These are phyloP conservation scores for Yamadazyma epiphylla DNA, from an alignment of 1,139 yeast species.

Conservation along the genomic window DNA sequence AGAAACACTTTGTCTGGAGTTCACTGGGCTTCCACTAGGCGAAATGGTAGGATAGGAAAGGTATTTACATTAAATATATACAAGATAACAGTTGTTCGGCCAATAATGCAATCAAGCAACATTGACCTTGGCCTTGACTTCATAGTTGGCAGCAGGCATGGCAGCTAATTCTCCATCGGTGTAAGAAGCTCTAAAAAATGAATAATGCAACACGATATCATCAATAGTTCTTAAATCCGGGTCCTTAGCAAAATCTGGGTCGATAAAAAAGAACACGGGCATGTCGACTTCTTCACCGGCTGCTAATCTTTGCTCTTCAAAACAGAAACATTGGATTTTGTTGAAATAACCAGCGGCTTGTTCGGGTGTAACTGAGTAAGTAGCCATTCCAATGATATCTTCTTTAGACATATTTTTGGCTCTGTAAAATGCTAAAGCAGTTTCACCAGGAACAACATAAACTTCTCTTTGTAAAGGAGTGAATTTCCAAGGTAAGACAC, in stretches of 20 bases:
- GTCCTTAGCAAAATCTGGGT: slow-evolving; percentile 95
- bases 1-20: too few species aligned
- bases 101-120: too few species aligned
- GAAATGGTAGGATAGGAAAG: too few species aligned
- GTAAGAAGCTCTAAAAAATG: slow-evolving; percentile 76
- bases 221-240: slow-evolving; percentile 90
- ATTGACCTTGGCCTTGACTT: slow-evolving; percentile 11
- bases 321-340: slow-evolving; percentile 96
- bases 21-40: too few species aligned
- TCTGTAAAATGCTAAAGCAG: slow-evolving; percentile 92
- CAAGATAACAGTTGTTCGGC: too few species aligned
- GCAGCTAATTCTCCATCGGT: slow-evolving; percentile 45
- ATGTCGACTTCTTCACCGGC: slow-evolving; percentile 99
- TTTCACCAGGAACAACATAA: slow-evolving; percentile 92
- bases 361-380: slow-evolving; percentile 94
- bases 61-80: too few species aligned
- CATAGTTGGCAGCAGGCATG: slow-evolving; percentile 28
- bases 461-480: slow-evolving; percentile 95
- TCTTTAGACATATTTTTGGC: slow-evolving; percentile 83
- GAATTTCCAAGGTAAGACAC: slow-evolving; percentile 92
- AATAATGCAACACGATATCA: slow-evolving; percentile 86
- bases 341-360: slow-evolving; percentile 94
- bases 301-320: slow-evolving; percentile 88
- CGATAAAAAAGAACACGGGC: slow-evolving; percentile 98
- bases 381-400: slow-evolving; percentile 97